phyloP scores from a whole-genome alignment of 139 green algal genomes.

The Pedinophyceae sp. region DNA sequence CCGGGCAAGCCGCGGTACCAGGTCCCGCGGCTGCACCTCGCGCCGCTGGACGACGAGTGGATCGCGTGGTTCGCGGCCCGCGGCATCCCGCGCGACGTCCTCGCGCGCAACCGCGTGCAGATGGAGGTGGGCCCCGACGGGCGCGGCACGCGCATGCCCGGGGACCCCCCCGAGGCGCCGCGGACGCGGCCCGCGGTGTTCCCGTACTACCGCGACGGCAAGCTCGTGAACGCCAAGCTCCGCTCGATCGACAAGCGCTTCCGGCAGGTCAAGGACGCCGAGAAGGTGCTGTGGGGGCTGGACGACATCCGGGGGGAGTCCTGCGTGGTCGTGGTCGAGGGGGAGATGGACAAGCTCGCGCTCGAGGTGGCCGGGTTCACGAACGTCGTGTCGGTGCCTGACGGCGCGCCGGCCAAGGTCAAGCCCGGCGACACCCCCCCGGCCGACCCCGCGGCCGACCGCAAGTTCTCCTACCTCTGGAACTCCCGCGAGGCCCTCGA shows the following conservation, averaged over 20 bases:
- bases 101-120: neutral
- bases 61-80: neutral
- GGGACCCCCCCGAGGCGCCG: too few species aligned
- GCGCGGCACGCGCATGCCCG: too few species aligned
- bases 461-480: conserved; percentile 38
- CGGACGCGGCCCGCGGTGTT: neutral
- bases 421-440: conserved; percentile 29
- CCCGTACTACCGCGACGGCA: conserved; percentile 16
- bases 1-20: neutral
- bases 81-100: neutral
- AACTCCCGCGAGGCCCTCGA: conserved; percentile 33
- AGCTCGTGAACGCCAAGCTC: conserved; percentile 82
- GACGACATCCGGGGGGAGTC: conserved; percentile 41
- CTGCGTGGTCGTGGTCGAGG: conserved; percentile 57
- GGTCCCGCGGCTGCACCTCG: neutral
- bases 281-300: conserved; percentile 78
- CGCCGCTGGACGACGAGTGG: too few species aligned
- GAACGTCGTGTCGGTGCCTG: conserved; percentile 58
- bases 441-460: neutral
- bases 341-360: conserved; percentile 85
- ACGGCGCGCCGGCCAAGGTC: conserved; percentile 42
- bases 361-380: conserved; percentile 50
- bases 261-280: conserved; percentile 30
- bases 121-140: too few species aligned
- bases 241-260: conserved; percentile 56